Evolutionary conservation across 768 basidiomycete genomes (phyloP), one percentile per base, ranked within the genome.

Genomic region (Dentipellis fragilis): DNA sequence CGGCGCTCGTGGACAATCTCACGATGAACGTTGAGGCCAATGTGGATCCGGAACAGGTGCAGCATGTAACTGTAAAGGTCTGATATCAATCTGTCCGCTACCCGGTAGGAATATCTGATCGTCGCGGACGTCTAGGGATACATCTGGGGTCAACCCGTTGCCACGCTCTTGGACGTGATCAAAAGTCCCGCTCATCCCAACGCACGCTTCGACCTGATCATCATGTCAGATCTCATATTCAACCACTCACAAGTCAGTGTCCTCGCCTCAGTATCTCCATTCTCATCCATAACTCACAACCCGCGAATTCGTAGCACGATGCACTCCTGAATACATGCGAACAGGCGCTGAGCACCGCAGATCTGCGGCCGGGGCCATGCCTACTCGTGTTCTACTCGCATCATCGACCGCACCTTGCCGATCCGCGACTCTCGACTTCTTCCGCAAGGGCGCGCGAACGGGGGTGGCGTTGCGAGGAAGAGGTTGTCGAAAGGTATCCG

Each of bases 141-240:
- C 65, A 80, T 87, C 7, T 94, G 92, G 92, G 92, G 92, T 0
- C 75, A 75, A 11, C 63, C 80, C 0, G 73, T 83, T 3, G 57
- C 70, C 9, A 67, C 73, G 0, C 69, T 89, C 7, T 61, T 84
- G 1, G 67, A 68, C 9, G 72, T 9, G 51, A 11, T 61, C 64
- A 51, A 2, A 56, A 29, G 29, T 52, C 29, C 58, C 58, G 22
- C 55, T 7, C 62, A 65, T 5, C 35, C 59, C 4, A 58, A 57
- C 37, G 59, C 61, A 2, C 69, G 71, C 34, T 97, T 90, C 63
- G 83, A 95, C 63, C 64, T 95, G 19, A 77, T 97, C 54, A 83
- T 98, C 58, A 75, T 97, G 55, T 94, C 92, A 1, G 94, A 98
- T 70, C 80, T 98, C 36, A 80, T 97, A 36, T 96, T 95, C 70